A percentile compares a stretch with the other conserved stretches of the same genome.
Evolutionary conservation across 768 basidiomycete genomes (phyloP).

Genomic region (Mycena rosella): DNA sequence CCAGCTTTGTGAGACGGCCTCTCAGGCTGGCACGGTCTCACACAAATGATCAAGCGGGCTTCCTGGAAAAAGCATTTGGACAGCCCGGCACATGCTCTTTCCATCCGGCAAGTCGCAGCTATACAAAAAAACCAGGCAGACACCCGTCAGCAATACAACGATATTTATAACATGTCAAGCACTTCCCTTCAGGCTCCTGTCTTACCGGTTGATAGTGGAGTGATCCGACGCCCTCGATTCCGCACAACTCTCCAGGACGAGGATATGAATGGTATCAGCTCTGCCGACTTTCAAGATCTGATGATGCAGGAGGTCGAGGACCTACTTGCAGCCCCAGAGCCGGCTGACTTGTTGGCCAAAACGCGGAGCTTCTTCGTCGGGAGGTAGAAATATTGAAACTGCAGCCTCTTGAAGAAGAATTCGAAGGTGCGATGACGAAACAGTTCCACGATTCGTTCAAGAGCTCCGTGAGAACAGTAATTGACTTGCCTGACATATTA

Average conservation of each 20-base stretch:
- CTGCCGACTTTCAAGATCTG: conserved; percentile 1
- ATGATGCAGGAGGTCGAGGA: conserved; percentile 8
- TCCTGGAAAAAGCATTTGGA: background rate
- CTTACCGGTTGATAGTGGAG: too few relatives aligned
- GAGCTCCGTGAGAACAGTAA: background rate
- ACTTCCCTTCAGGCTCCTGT: conserved; percentile 1
- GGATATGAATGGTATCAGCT: conserved; percentile 11
- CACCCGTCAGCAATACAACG: background rate
- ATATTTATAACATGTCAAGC: background rate
- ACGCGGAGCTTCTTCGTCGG: background rate
- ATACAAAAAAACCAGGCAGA: background rate
- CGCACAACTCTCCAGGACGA: background rate
- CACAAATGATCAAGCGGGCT: background rate
- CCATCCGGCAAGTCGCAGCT: background rate
- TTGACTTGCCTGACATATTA: too few relatives aligned
- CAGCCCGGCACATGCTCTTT: background rate
- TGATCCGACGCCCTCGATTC: background rate
- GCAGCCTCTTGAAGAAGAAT: conserved; percentile 1
- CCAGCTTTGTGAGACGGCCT: background rate
- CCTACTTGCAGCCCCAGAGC: background rate
- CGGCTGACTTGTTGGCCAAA: background rate
- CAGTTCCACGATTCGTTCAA: background rate
- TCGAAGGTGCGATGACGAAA: conserved; percentile 28
- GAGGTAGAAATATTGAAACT: background rate
- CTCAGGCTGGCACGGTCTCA: background rate